Evolutionary conservation across 176 grass and related monocot species (phyloP), one percentile per base, ranked within the genome.

Genomic region (Urochloa ruziziensis): DNA sequence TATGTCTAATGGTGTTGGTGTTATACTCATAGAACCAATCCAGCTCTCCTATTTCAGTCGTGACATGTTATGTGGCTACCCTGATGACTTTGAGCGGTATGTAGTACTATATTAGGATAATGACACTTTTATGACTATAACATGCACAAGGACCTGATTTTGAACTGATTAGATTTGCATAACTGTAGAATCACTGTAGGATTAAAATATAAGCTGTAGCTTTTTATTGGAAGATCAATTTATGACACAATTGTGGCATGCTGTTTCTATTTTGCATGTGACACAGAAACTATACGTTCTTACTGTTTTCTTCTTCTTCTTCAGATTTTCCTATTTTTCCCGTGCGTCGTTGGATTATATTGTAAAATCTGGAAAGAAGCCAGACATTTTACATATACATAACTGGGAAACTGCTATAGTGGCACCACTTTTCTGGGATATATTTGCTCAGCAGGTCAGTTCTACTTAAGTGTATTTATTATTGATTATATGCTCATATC

Each of bases 391-490:
- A 62, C 90, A 92, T 57, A 46, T 92, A 79, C 60, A 92, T 89
- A 92, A 89, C 81, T 89, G 86, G 86, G 85, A 92, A 86, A 92
- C 90, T 89, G 78, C 90, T 86, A 86, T 92, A 51, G 83, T 92
- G 64, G 90, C 86, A 36, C 90, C 86, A 0, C 79, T 92, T 62
- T 92, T 92, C 74, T 92, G 90, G 90, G 90, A 92, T 70, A 70
- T 82, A 68, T 92, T 89, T 83, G 90, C 88, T 80, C 86, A 86
- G 39, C 90, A 92, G 86, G 86, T 88, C 48, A 80, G 67, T 81
- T 77, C 37, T 88, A 42, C 23, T 77, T 30, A 52, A 86, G 58
- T 33, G 42, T 84, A 54, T 76, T 33, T 73, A 11, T 74, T 62
- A 6, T 48, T 70, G 8, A 57, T 30, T 34, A 27, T 59, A 63